Evolutionary conservation across 148 eudicot genomes (phyloP).

Genomic region (Vaccinium vitisidaea): DNA sequence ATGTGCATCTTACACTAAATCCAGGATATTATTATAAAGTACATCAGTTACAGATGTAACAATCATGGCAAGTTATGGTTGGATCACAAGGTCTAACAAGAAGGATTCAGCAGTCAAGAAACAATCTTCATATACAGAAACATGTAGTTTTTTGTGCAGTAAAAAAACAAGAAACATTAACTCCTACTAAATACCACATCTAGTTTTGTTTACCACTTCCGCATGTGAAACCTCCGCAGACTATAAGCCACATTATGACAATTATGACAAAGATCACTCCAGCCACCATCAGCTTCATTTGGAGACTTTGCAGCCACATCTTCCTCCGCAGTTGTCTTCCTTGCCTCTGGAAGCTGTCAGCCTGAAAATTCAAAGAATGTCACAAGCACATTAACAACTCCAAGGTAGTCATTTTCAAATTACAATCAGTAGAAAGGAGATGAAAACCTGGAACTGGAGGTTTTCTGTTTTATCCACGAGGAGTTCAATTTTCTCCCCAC

Average conservation of each 20-base stretch:
- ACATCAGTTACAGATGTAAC: background rate
- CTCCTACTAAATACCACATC: background rate
- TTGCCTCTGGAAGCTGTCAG: constrained; percentile 96
- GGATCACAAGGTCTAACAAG: background rate
- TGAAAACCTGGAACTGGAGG: constrained; percentile 84
- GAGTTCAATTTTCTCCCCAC: constrained; percentile 97
- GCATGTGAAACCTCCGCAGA: constrained; percentile 72
- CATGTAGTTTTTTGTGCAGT: background rate
- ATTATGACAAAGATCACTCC: constrained; percentile 56
- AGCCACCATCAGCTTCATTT: constrained; percentile 73
- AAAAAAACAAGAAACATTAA: background rate
- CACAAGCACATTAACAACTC: background rate
- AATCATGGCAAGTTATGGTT: background rate
- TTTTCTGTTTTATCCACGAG: constrained; percentile 95
- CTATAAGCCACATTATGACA: constrained; percentile 70
- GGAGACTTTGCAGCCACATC: constrained; percentile 96
- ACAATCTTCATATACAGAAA: constrained; percentile 9
- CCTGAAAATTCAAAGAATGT: constrained; percentile 42
- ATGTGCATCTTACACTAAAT: background rate
- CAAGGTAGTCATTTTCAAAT: background rate
- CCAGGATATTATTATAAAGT: background rate
- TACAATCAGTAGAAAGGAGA: background rate
- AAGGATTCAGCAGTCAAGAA: background rate
- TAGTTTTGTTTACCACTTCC: constrained; percentile 21
- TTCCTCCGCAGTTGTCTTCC: constrained; percentile 84